Evolutionary conservation across 75 land plant species (phyloP).

Genomic region (Cunninghamia lanceolata): DNA sequence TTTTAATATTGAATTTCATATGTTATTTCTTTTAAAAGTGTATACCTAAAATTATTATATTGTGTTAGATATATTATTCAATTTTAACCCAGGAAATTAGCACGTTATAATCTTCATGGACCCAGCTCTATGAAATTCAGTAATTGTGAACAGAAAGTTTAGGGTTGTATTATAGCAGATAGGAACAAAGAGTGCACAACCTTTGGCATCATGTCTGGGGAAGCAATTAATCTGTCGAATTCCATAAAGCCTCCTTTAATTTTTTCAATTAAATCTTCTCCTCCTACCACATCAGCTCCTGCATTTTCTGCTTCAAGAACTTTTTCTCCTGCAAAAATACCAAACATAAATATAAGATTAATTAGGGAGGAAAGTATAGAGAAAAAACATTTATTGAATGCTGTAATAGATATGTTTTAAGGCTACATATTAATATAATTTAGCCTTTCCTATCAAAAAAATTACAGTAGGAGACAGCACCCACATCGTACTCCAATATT

Average conservation of each 20-base stretch:
- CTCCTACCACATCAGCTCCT: slow-evolving; percentile 96
- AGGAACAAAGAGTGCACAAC: slow-evolving; percentile 16
- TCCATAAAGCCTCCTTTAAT: slow-evolving; percentile 95
- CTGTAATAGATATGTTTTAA: background rate
- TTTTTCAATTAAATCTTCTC: slow-evolving; percentile 86
- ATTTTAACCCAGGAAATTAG: too few species aligned
- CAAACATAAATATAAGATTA: background rate
- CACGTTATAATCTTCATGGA: background rate
- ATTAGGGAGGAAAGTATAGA: background rate
- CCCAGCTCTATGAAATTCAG: background rate
- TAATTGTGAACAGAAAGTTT: background rate
- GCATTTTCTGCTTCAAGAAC: slow-evolving; percentile 88
- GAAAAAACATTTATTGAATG: background rate
- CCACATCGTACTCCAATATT: background rate
- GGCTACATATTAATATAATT: background rate
- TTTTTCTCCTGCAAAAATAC: slow-evolving; percentile 69
- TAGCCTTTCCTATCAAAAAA: background rate
- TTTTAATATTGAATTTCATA: too few species aligned
- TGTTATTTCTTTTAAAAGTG: too few species aligned
- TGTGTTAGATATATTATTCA: too few species aligned
- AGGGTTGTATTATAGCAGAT: background rate
- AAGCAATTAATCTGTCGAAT: slow-evolving; percentile 95
- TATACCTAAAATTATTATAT: too few species aligned
- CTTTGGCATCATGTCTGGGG: slow-evolving; percentile 99
- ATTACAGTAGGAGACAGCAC: background rate